phyloP scores from a whole-genome alignment of 345 rosid species.

The Arabis alpina region DNA sequence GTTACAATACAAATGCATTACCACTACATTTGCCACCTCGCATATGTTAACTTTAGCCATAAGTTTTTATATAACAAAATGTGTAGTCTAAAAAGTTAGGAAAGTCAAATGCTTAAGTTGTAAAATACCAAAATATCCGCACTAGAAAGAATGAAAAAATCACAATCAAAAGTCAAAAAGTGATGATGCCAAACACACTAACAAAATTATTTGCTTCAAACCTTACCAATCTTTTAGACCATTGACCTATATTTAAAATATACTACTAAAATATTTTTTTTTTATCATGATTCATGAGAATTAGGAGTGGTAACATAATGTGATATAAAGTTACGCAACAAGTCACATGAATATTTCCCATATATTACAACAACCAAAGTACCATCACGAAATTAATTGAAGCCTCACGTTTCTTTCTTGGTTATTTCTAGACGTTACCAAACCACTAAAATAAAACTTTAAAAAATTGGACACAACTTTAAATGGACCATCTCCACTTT shows the following conservation, averaged over 20 bases:
- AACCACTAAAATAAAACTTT: slow-evolving; percentile 24
- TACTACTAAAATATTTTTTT: too few relatives aligned
- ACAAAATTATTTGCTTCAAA: slow-evolving; percentile 32
- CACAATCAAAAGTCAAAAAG: slow-evolving; percentile 43
- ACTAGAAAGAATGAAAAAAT: slow-evolving; percentile 20
- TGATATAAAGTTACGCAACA: slow-evolving; percentile 37
- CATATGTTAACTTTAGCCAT: slow-evolving; percentile 23
- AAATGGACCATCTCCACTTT: slow-evolving; percentile 41
- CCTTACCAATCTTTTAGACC: slow-evolving; percentile 27
- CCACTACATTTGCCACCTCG: slow-evolving; percentile 27
- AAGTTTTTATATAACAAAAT: slow-evolving; percentile 7
- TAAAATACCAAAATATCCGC: slow-evolving; percentile 41
- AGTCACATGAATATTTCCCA: slow-evolving; percentile 44
- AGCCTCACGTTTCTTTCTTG: slow-evolving; percentile 44
- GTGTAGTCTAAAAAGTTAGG: slow-evolving; percentile 21
- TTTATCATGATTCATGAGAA: slow-evolving; percentile 1
- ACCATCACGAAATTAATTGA: slow-evolving; percentile 14
- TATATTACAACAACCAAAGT: slow-evolving; percentile 15
- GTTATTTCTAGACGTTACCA: slow-evolving; percentile 42
- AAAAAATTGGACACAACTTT: slow-evolving; percentile 23
- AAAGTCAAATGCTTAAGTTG: slow-evolving; percentile 44
- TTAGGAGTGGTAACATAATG: slow-evolving; percentile 24
- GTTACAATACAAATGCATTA: slow-evolving; percentile 29
- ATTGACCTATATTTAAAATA: slow-evolving; percentile 31
- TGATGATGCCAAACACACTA: slow-evolving; percentile 37